Conservation (phyloP, 176 grass and related monocot species). For the Zea mays region Zm-B73-REFERENCE-NAM-5.0 NC_050100.1:217234001-217234500, state of each 20-base stretch:
- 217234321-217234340: too few relatives aligned
- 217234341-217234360: too few relatives aligned
- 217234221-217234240: too few relatives aligned
- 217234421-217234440: conserved; percentile 21
- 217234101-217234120: conserved; percentile 10
- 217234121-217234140: neutral
- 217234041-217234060: conserved; percentile 12
- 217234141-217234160: too few relatives aligned
- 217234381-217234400: conserved; percentile 28
- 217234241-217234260: too few relatives aligned
- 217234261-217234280: too few relatives aligned
- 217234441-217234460: conserved; percentile 24
- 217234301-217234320: too few relatives aligned
- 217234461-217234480: neutral
- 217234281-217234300: too few relatives aligned
- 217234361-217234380: too few relatives aligned
- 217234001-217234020: conserved; percentile 38
- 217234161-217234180: too few relatives aligned
- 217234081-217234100: conserved; percentile 19
- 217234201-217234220: too few relatives aligned
- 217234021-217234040: conserved; percentile 46
- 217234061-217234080: conserved; percentile 54
- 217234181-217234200: too few relatives aligned
- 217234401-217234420: neutral
- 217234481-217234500: neutral